Conservation (phyloP, 1,139 yeast species). For the Suhomyces ambrosiae region DNA sequence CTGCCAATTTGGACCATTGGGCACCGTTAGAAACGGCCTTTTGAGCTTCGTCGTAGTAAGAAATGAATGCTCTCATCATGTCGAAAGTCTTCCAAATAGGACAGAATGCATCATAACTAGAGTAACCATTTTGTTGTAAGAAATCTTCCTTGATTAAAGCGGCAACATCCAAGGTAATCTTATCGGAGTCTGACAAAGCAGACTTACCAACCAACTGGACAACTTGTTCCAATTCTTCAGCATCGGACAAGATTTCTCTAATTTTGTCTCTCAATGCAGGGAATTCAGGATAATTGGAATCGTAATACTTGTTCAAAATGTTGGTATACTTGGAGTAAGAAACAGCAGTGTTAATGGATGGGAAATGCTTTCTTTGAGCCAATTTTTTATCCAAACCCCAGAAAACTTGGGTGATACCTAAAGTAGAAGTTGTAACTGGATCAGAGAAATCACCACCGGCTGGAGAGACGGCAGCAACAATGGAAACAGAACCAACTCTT, state of each 20-base stretch:
- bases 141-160: conserved; percentile 92
- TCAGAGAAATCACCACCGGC: conserved; percentile 99
- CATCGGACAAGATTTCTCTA: conserved; percentile 90
- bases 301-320: conserved; percentile 84
- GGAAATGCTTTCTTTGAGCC: conserved; percentile 99
- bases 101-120: conserved; percentile 96
- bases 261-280: conserved; percentile 87
- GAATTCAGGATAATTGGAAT: conserved; percentile 84
- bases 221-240: conserved; percentile 98
- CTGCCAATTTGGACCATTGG: conserved; percentile 88
- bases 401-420: conserved; percentile 98
- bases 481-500: conserved; percentile 94
- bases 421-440: conserved; percentile 97
- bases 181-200: conserved; percentile 93
- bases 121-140: conserved; percentile 98
- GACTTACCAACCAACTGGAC: conserved; percentile 99
- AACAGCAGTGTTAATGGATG: conserved; percentile 92
- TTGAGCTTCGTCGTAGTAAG: conserved; percentile 96
- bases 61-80: conserved; percentile 93
- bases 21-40: conserved; percentile 95
- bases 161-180: conserved; percentile 93
- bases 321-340: conserved; percentile 96
- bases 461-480: conserved; percentile 99
- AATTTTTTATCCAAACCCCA: conserved; percentile 99
- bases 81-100: conserved; percentile 99